Conservation (phyloP, 306 rosid species). For the Dicorynia guianensis region DNA sequence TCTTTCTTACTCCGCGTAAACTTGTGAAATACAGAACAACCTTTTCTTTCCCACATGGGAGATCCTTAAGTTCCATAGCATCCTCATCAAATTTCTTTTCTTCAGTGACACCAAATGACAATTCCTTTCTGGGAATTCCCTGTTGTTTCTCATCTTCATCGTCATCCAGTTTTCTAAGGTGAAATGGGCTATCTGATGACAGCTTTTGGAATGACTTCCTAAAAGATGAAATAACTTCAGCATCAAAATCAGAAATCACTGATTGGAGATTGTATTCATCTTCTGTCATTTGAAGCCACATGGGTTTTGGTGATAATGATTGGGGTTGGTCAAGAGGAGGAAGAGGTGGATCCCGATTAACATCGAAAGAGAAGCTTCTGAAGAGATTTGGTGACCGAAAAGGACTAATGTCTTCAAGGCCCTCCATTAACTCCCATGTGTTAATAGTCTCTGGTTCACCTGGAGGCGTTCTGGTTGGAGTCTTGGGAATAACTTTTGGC, state of each 20-base stretch:
- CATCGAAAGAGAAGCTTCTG: constrained; percentile 76
- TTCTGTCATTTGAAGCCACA: constrained; percentile 57
- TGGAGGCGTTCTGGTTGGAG: constrained; percentile 71
- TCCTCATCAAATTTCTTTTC: constrained; percentile 37
- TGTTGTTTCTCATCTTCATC: constrained; percentile 32
- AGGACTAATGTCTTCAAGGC: constrained; percentile 84
- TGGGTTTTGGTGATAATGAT: constrained; percentile 49
- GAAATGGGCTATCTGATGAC: constrained; percentile 48
- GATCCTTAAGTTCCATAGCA: constrained; percentile 35
- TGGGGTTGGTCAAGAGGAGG: constrained; percentile 47
- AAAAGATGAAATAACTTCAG: constrained; percentile 59
- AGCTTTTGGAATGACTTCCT: constrained; percentile 55
- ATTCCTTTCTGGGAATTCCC: not conserved
- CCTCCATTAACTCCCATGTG: constrained; percentile 94
- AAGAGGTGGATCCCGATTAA: constrained; percentile 23
- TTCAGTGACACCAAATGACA: constrained; percentile 22
- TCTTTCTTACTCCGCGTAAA: constrained; percentile 80
- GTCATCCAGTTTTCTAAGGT: constrained; percentile 14
- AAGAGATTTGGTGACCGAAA: constrained; percentile 63
- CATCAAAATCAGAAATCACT: constrained; percentile 54
- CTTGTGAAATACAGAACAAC: constrained; percentile 81
- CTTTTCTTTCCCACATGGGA: constrained; percentile 47
- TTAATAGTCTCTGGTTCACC: constrained; percentile 92
- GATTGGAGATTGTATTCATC: constrained; percentile 45
- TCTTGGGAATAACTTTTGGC: constrained; percentile 58